These are phyloP conservation scores for Pythium oligandrum DNA, from an alignment of 352 stramenopile genomes.

Conservation along the genomic window DNA sequence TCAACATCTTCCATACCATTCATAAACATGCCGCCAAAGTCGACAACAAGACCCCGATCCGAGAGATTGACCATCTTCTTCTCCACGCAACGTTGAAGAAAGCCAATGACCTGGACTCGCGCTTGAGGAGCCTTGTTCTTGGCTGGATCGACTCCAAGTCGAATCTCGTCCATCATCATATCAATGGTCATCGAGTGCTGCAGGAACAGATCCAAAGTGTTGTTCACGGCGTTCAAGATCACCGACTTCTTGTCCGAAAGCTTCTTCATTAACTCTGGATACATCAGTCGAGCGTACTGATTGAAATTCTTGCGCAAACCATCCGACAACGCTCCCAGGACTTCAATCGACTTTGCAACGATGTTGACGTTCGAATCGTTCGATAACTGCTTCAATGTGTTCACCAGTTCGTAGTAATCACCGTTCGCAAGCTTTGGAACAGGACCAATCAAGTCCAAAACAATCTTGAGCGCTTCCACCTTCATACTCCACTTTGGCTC, in stretches of 20 bases:
- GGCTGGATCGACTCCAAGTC: slow-evolving; percentile 48
- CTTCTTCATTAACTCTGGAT: slow-evolving; percentile 77
- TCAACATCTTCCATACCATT: slow-evolving; percentile 72
- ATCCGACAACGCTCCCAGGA: slow-evolving; percentile 71
- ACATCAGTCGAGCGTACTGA: slow-evolving; percentile 68
- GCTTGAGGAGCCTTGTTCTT: slow-evolving; percentile 84
- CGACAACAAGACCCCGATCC: slow-evolving; percentile 59
- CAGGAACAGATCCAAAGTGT: slow-evolving; percentile 73
- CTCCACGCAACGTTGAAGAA: slow-evolving; percentile 63
- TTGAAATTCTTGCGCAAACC: slow-evolving; percentile 79
- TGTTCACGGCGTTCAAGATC: slow-evolving; percentile 80
- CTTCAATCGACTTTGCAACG: slow-evolving; percentile 79
- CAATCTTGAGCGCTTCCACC: slow-evolving; percentile 79
- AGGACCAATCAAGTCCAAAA: slow-evolving; percentile 76
- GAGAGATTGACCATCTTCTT: slow-evolving; percentile 59
- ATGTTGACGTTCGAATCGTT: slow-evolving; percentile 89
- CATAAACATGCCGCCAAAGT: slow-evolving; percentile 59
- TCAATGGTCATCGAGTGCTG: slow-evolving; percentile 82
- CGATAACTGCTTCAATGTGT: slow-evolving; percentile 68
- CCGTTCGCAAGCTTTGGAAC: slow-evolving; percentile 83
- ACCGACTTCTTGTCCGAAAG: slow-evolving; percentile 87
- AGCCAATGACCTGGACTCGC: slow-evolving; percentile 68
- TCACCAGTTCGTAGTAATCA: slow-evolving; percentile 85
- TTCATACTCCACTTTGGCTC: slow-evolving; percentile 86
- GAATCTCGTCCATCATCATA: slow-evolving; percentile 86